Percentiles rank a stretch among this genome's conserved stretches.
These are phyloP conservation scores for Mucuna pruriens DNA, from an alignment of 306 rosid species.

Conservation along the genomic window DNA sequence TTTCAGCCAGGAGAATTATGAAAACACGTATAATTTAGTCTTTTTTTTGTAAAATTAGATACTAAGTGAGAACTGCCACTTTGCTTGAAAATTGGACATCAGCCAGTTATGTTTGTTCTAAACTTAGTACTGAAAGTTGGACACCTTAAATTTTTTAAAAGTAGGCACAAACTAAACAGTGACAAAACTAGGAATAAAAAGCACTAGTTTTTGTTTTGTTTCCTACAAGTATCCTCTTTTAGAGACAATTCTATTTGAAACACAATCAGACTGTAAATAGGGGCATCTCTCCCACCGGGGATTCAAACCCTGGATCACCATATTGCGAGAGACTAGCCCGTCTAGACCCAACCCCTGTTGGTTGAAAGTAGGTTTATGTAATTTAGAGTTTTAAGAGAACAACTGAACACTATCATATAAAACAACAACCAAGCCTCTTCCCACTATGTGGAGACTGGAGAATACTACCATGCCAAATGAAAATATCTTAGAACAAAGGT, in stretches of 20 bases:
- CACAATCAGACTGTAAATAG: not conserved
- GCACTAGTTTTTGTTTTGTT: not conserved
- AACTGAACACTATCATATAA: not conserved
- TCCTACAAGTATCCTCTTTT: not conserved
- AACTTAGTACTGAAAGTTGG: not conserved
- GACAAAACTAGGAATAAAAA: not conserved
- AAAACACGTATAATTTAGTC: constrained; percentile 11
- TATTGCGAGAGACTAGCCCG: not conserved
- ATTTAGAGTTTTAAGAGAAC: not conserved
- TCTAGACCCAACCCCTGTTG: not conserved
- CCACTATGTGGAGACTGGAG: not conserved
- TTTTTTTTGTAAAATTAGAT: constrained; percentile 15
- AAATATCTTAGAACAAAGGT: not conserved
- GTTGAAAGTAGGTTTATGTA: not conserved
- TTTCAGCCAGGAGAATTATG: not conserved
- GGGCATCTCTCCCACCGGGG: not conserved
- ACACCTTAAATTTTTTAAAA: constrained; percentile 18
- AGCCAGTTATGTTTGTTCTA: not conserved
- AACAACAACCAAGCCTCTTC: not conserved
- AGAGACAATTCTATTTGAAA: not conserved
- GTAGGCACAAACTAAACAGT: not conserved
- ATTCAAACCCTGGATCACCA: not conserved
- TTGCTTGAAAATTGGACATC: constrained; percentile 5
- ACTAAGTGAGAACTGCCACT: not conserved
- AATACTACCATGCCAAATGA: not conserved